These are phyloP conservation scores for Syzygium jambos DNA, from an alignment of 345 rosid genomes.

Conservation along the genomic window DNA sequence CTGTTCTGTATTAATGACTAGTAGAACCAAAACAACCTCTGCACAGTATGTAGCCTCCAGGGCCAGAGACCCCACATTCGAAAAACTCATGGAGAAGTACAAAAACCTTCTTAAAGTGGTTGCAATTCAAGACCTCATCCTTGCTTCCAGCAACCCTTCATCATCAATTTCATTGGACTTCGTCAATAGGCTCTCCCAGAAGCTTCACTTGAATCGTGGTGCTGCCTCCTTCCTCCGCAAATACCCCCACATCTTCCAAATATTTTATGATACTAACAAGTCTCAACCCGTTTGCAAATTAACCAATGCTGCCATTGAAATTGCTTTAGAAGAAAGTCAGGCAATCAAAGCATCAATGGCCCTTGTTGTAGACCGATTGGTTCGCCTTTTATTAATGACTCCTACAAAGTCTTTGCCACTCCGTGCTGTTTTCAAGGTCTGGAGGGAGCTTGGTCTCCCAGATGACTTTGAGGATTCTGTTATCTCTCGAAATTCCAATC, in stretches of 20 bases:
- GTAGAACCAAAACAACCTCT: conserved; percentile 59
- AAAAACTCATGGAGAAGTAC: conserved; percentile 85
- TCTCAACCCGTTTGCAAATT: conserved; percentile 58
- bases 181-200: conserved; percentile 73
- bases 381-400: conserved; percentile 62
- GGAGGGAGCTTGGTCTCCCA: conserved; percentile 93
- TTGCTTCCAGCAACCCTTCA: conserved; percentile 35
- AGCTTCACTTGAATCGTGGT: conserved; percentile 77
- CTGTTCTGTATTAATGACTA: background rate
- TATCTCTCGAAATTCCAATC: conserved; percentile 36
- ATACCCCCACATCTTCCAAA: conserved; percentile 69
- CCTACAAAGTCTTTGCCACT: conserved; percentile 62
- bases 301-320: conserved; percentile 42
- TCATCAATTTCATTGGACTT: conserved; percentile 60
- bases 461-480: conserved; percentile 92
- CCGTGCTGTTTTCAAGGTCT: conserved; percentile 79
- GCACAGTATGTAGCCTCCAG: conserved; percentile 68
- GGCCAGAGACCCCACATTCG: conserved; percentile 70
- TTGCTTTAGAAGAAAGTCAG: conserved; percentile 49
- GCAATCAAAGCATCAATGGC: conserved; percentile 37
- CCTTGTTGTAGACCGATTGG: conserved; percentile 45
- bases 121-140: conserved; percentile 70
- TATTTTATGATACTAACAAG: conserved; percentile 47
- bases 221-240: conserved; percentile 65
- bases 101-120: conserved; percentile 70